Conservation (phyloP, 306 rosid species). For the Malus sylvestris region DNA sequence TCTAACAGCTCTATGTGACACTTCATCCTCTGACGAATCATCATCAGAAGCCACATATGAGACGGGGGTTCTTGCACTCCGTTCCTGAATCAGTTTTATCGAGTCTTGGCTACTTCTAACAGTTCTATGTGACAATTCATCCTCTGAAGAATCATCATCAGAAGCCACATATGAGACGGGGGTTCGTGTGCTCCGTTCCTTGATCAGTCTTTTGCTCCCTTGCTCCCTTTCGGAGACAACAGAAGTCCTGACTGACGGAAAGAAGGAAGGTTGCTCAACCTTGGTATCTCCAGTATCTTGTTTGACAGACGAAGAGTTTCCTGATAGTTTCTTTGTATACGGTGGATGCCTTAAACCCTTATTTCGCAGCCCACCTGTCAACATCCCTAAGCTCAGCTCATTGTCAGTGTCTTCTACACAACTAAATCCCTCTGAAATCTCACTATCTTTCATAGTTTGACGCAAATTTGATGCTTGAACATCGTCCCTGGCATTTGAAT, state of each 20-base stretch:
- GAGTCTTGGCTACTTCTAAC: conserved; percentile 9
- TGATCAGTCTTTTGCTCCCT: conserved; percentile 26
- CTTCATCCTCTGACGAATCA: conserved; percentile 19
- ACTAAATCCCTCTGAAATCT: conserved; percentile 21
- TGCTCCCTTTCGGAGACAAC: conserved; percentile 21
- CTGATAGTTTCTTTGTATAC: conserved; percentile 31
- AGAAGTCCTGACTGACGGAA: conserved; percentile 27
- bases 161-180: conserved; percentile 24
- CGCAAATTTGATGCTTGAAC: conserved; percentile 14
- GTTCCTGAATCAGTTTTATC: conserved; percentile 18
- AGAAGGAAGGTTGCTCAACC: conserved; percentile 35
- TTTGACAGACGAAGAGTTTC: conserved; percentile 20
- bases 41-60: conserved; percentile 30
- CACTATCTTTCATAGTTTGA: conserved; percentile 26
- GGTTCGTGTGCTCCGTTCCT: conserved; percentile 10
- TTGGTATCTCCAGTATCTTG: conserved; percentile 25
- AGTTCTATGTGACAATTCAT: conserved; percentile 18
- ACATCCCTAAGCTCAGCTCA: conserved; percentile 48
- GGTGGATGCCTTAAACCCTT: conserved; percentile 46
- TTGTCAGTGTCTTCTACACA: conserved; percentile 26
- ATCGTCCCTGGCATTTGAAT: conserved; percentile 15
- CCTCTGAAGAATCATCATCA: conserved; percentile 24
- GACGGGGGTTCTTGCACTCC: neutral
- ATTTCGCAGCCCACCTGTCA: conserved; percentile 86
- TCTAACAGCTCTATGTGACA: conserved; percentile 19